phyloP scores from a whole-genome alignment of 1,284 basidiomycete species.

The Bondarzewia mesenterica region DNA sequence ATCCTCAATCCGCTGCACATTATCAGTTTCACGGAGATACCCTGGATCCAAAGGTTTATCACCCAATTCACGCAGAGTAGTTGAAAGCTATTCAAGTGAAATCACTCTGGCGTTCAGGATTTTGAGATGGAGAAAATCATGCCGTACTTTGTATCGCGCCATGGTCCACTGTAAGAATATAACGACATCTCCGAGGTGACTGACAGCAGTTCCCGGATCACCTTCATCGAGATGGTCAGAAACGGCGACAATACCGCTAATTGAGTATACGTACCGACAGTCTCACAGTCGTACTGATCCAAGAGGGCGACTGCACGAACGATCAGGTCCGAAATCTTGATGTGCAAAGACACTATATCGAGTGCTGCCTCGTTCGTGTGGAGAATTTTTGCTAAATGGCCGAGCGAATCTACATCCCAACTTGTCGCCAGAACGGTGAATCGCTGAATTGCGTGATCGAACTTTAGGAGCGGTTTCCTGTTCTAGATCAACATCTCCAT shows the following conservation, averaged over 20 bases:
- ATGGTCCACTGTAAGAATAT: constrained; percentile 60
- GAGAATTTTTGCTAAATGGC: constrained; percentile 57
- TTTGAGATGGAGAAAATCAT: background rate
- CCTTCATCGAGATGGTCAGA: constrained; percentile 32
- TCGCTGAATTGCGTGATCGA: constrained; percentile 31
- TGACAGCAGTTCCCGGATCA: constrained; percentile 73
- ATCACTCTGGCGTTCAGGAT: background rate
- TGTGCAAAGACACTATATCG: constrained; percentile 66
- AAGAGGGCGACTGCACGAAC: constrained; percentile 54
- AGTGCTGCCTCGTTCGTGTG: constrained; percentile 47
- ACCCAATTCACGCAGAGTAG: constrained; percentile 24
- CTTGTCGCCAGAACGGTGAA: constrained; percentile 40
- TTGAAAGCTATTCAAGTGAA: background rate
- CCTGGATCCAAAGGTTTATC: constrained; percentile 37
- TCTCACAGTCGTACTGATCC: constrained; percentile 69
- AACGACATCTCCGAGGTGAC: constrained; percentile 66
- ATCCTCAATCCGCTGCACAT: constrained; percentile 32
- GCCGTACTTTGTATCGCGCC: constrained; percentile 46
- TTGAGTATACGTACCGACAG: constrained; percentile 55
- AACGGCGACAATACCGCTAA: background rate
- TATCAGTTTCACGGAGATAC: constrained; percentile 42
- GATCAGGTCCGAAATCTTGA: constrained; percentile 52
- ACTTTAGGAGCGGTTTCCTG: background rate
- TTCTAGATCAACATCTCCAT: background rate
- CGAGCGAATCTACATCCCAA: constrained; percentile 58